phyloP scores from a whole-genome alignment of 179 eudicot genomes.

The Spergularia azorica region DNA sequence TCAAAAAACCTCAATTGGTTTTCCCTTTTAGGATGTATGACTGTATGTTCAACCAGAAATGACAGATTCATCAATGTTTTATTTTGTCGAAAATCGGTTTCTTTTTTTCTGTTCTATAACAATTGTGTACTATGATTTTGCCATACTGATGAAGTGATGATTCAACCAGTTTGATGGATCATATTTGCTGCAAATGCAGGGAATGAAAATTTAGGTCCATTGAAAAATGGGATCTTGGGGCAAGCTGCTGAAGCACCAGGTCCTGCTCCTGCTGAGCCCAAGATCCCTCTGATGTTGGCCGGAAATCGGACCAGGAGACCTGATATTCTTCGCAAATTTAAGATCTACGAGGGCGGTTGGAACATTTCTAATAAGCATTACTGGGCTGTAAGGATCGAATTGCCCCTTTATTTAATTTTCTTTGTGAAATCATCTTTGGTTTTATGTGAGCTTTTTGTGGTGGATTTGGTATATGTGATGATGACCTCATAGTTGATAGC shows the following conservation, averaged over 20 bases:
- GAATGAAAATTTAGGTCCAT: constrained; percentile 33
- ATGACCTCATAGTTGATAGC: constrained; percentile 12
- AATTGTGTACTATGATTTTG: not conserved
- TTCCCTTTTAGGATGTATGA: not conserved
- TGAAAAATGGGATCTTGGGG: constrained; percentile 37
- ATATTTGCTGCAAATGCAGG: constrained; percentile 33
- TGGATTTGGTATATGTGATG: constrained; percentile 12
- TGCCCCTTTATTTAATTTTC: not conserved
- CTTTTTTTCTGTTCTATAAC: not conserved
- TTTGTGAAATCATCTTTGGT: constrained; percentile 11
- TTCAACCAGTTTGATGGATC: not conserved
- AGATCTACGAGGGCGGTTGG: constrained; percentile 82
- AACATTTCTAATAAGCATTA: constrained; percentile 80
- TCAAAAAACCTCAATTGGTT: not conserved
- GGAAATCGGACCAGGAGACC: constrained; percentile 79
- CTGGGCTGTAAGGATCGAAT: constrained; percentile 77
- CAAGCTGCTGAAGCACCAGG: constrained; percentile 61
- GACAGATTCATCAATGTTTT: too few relatives aligned
- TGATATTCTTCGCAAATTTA: constrained; percentile 67
- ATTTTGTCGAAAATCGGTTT: not conserved
- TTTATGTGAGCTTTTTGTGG: constrained; percentile 3
- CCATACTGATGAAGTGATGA: not conserved
- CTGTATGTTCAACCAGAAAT: not conserved
- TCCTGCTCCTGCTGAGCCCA: constrained; percentile 44
- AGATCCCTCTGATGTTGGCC: constrained; percentile 66